Evolutionary conservation across 2,329 filamentous ascomycete genomes (phyloP).

Genomic region (Cordyceps fumosorosea): DNA sequence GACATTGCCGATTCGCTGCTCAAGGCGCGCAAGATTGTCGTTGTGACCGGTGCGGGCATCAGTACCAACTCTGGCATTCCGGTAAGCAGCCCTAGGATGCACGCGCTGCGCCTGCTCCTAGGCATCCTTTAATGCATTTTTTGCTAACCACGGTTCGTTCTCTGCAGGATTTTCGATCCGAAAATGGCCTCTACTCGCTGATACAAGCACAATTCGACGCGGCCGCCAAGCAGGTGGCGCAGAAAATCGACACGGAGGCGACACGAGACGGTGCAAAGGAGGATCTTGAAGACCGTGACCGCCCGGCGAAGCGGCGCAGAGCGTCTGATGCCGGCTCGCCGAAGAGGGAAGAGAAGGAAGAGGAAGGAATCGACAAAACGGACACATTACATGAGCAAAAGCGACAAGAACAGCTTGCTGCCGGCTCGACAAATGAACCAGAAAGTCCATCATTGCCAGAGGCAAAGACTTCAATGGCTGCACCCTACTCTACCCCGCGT

Average conservation of each 20-base stretch:
- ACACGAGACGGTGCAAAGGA: slow-evolving; percentile 21
- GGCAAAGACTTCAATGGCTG: slow-evolving; percentile 11
- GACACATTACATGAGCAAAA: not conserved
- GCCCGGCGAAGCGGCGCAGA: slow-evolving; percentile 14
- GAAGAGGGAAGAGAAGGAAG: not conserved
- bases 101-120: slow-evolving; percentile 6
- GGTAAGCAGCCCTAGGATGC: slow-evolving; percentile 31
- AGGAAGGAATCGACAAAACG: not conserved
- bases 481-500: slow-evolving; percentile 14
- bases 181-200: slow-evolving; percentile 65
- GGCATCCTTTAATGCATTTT: not conserved
- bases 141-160: slow-evolving; percentile 16
- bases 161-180: slow-evolving; percentile 60
- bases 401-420: not conserved
- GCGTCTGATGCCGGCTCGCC: not conserved
- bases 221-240: slow-evolving; percentile 33
- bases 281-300: not conserved
- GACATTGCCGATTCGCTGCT: slow-evolving; percentile 57
- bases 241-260: slow-evolving; percentile 18
- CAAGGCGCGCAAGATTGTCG: slow-evolving; percentile 62
- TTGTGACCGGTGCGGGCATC: slow-evolving; percentile 67
- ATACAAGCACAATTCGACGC: slow-evolving; percentile 62
- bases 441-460: slow-evolving; percentile 9
- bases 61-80: slow-evolving; percentile 72
- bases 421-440: not conserved